A percentile compares a stretch with the other conserved stretches of the same genome.
Conservation (phyloP, 495 filamentous ascomycete genomes). For the Annulohypoxylon moriforme region DNA sequence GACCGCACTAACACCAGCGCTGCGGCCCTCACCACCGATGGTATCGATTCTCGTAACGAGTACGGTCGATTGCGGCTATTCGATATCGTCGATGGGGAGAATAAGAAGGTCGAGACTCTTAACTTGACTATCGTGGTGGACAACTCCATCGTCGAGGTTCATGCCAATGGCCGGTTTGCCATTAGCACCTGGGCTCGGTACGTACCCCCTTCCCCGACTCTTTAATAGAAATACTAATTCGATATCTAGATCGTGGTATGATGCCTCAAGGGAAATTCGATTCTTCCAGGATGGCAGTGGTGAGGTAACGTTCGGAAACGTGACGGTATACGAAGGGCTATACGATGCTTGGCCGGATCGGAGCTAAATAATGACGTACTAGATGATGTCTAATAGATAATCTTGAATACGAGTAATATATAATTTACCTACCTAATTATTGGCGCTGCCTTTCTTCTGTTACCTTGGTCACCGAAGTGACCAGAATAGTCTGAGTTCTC, state of each 20-base stretch:
- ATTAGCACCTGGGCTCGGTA: conserved; percentile 48
- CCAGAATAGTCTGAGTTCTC: too few relatives aligned
- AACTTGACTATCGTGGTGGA: conserved; percentile 55
- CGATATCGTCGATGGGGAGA: conserved; percentile 25
- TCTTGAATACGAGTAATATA: background rate
- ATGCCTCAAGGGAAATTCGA: conserved; percentile 33
- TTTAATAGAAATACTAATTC: conserved; percentile 16
- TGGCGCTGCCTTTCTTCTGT: background rate
- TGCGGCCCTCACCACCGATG: conserved; percentile 42
- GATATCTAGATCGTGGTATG: conserved; percentile 38
- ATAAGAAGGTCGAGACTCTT: conserved; percentile 42
- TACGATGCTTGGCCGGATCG: conserved; percentile 41
- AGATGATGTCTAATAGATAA: background rate
- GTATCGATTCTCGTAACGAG: conserved; percentile 37
- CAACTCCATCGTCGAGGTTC: conserved; percentile 55
- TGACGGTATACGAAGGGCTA: conserved; percentile 38
- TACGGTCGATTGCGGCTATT: conserved; percentile 46
- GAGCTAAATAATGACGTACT: background rate
- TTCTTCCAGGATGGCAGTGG: conserved; percentile 41
- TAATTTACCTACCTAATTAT: background rate
- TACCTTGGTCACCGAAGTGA: too few relatives aligned
- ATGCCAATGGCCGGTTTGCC: conserved; percentile 55
- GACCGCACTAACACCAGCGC: conserved; percentile 45
- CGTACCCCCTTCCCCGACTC: background rate
- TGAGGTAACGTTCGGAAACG: conserved; percentile 34